Evolutionary conservation across 805 yeast genomes (phyloP).

Genomic region (Cyberlindnera euphorbiiphila): DNA sequence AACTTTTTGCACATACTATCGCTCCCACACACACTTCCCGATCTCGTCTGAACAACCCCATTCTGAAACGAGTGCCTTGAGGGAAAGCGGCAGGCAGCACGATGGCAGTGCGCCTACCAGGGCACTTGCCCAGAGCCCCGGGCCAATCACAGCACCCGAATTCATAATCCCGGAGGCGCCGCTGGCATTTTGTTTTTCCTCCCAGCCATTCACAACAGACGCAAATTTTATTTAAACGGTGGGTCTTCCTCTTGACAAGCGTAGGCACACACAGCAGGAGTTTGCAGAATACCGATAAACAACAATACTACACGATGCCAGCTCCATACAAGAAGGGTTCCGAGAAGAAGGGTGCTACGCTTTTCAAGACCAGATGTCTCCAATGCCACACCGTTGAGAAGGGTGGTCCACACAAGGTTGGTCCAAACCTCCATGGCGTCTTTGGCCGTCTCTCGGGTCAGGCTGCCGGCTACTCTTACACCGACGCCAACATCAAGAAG

Average conservation of each 20-base stretch:
- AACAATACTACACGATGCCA: conserved; percentile 25
- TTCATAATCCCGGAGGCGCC: conserved; percentile 25
- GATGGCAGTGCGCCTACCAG: no score
- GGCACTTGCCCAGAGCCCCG: no score
- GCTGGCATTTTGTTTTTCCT: conserved; percentile 2
- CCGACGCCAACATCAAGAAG: conserved; percentile 97
- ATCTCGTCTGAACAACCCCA: no score
- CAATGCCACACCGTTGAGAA: conserved; percentile 97
- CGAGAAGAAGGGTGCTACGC: conserved; percentile 93
- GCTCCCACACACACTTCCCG: no score
- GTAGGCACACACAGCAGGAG: no score
- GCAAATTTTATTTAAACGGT: conserved; percentile 15
- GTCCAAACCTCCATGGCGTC: conserved; percentile 96
- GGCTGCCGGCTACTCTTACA: conserved; percentile 91
- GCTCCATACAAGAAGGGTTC: conserved; percentile 46
- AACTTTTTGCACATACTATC: no score
- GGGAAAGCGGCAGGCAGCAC: no score
- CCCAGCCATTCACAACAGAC: conserved; percentile 22
- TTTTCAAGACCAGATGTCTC: conserved; percentile 97
- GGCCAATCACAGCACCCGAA: conserved; percentile 23
- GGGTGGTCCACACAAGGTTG: conserved; percentile 98
- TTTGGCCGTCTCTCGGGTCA: conserved; percentile 89
- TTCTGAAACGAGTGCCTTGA: no score
- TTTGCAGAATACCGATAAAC: conserved; percentile 1
- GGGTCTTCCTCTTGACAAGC: conserved; percentile 1